Evolutionary conservation across 306 rosid genomes (phyloP), one percentile per base, ranked within the genome.

Genomic region (Pterocarpus santalinus): DNA sequence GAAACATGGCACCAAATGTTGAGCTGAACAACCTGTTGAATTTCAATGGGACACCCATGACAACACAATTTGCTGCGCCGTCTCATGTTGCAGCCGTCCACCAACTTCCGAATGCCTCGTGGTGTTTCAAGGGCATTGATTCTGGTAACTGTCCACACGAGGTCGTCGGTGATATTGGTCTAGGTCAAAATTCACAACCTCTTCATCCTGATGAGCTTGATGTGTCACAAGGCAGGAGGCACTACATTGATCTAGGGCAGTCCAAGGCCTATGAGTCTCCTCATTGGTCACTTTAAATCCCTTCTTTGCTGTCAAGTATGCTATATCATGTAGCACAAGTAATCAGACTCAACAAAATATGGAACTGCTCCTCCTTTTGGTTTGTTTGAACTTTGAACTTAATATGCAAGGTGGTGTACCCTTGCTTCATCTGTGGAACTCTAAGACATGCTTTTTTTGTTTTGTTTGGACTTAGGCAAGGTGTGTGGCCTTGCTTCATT

Each of bases 281-380:
- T 70, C 93, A 88, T 43, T 95, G 99, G 97, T 91, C 97, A 11
- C 97, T 92, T 60, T 95, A 78, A 85, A 77, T 81, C 43, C 6
- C 58, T 69, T 8, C 30, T 44, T 60, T 66, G 41, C 5, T 65
- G 22, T 80, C 75, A 56, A 69, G 66, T 71, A 65, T 49, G 28
- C 41, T 47, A 52, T 63, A 41, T 67, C 83, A 57, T 44, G 58
- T 22, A 8, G 69, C 65, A 16, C 56, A 46, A 86, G 53, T 34
- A 49, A 44, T 12, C 61, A 49, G 34, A 11, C 67, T 72, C 60
- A 7, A 13, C 65, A 52, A 65, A 72, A 7, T 77, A 55, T 60
- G 61, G 61, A 65, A 73, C 43, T 65, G 35, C n/a, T 44, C n/a
- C 65, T 4, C 4, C 61, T n/a, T 78, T 75, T 57, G 16, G 56